Evolutionary conservation across 106 monocot genomes (phyloP).

Genomic region (Allium fistulosum): DNA sequence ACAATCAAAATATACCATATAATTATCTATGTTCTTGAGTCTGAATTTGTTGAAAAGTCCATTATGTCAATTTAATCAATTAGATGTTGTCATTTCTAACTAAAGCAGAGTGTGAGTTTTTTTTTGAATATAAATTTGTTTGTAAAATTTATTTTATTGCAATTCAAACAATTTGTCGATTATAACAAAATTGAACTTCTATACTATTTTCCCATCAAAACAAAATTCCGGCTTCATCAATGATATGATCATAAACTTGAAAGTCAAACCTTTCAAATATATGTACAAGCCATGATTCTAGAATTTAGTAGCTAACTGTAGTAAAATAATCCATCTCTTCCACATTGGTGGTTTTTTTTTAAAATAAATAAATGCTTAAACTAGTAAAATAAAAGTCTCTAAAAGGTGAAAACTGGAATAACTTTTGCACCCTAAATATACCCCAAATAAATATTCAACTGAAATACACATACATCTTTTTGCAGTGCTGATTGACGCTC

Average conservation of each 20-base stretch:
- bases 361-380: not conserved
- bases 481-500: constrained; percentile 62
- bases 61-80: too few relatives aligned
- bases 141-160: not conserved
- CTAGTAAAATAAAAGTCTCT: not conserved
- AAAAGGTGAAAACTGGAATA: too few relatives aligned
- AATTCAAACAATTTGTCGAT: not conserved
- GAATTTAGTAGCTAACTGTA: too few relatives aligned
- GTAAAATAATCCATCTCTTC: not conserved
- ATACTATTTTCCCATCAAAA: not conserved
- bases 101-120: too few relatives aligned
- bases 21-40: too few relatives aligned
- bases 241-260: not conserved
- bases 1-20: too few relatives aligned
- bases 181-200: not conserved
- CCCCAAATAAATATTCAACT: too few relatives aligned
- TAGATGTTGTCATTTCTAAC: too few relatives aligned
- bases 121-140: too few relatives aligned
- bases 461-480: constrained; percentile 54
- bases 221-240: not conserved
- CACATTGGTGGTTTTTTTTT: not conserved
- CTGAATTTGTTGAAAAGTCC: too few relatives aligned
- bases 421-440: too few relatives aligned
- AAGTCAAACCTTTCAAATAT: not conserved
- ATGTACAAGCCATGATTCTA: not conserved